These are phyloP conservation scores for Backusella parvicylindrica DNA, from an alignment of 192 early-diverging fungal species.

Conservation along the genomic window DNA sequence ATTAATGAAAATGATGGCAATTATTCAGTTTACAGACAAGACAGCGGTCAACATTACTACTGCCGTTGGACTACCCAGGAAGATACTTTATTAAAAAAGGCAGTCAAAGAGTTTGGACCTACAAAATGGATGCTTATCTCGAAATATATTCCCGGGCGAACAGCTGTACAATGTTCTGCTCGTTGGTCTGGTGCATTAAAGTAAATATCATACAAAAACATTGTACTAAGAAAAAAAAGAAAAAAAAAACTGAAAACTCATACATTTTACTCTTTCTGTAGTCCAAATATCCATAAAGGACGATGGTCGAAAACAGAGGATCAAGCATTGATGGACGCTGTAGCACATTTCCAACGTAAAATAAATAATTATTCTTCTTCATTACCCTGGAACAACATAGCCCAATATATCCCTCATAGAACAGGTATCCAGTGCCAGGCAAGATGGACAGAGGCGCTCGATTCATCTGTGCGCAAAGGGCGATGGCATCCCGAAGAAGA, in stretches of 20 bases:
- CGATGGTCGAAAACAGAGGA: constrained; percentile 25
- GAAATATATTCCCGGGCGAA: constrained; percentile 38
- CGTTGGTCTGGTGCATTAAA: constrained; percentile 46
- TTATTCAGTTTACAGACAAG: background rate
- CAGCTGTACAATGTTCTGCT: constrained; percentile 44
- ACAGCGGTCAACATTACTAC: background rate
- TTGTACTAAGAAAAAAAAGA: background rate
- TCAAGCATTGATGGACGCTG: constrained; percentile 9
- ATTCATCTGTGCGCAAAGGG: constrained; percentile 47
- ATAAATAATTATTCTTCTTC: background rate
- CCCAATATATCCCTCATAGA: constrained; percentile 35
- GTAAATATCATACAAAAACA: constrained; percentile 17
- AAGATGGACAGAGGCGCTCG: constrained; percentile 53
- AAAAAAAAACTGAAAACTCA: background rate
- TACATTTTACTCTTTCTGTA: background rate
- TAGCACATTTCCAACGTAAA: background rate
- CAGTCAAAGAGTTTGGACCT: constrained; percentile 35
- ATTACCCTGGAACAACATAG: constrained; percentile 38
- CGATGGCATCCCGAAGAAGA: constrained; percentile 47
- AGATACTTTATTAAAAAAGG: constrained; percentile 31
- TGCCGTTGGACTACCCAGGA: constrained; percentile 40
- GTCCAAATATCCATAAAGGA: constrained; percentile 25
- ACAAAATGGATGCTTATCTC: constrained; percentile 45
- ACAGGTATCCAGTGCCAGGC: constrained; percentile 57
- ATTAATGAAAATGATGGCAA: background rate